These are phyloP conservation scores for Apium graveolens DNA, from an alignment of 129 eudicot species.

Conservation along the genomic window DNA sequence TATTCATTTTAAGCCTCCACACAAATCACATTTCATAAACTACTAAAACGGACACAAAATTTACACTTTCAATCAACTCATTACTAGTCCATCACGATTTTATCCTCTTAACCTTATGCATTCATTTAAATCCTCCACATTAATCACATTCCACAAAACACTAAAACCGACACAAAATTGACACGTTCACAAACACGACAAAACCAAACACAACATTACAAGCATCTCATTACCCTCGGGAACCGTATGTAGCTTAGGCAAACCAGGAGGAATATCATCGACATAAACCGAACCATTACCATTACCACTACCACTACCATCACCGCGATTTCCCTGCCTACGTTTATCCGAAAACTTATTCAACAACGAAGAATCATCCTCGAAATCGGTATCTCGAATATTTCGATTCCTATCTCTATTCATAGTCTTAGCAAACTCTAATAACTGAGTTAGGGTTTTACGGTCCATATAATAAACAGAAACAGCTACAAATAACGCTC, in stretches of 20 bases:
- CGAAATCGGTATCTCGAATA: slow-evolving; percentile 3
- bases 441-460: slow-evolving; percentile 77
- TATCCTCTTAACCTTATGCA: background rate
- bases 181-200: background rate
- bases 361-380: slow-evolving; percentile 5
- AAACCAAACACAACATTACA: background rate
- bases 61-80: too few species aligned
- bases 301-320: slow-evolving; percentile 15
- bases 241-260: slow-evolving; percentile 78
- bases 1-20: too few species aligned
- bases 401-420: slow-evolving; percentile 30
- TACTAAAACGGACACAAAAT: too few species aligned
- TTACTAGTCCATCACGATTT: background rate
- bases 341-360: slow-evolving; percentile 25
- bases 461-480: slow-evolving; percentile 95
- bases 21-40: too few species aligned
- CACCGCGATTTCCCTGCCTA: slow-evolving; percentile 28
- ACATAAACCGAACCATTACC: slow-evolving; percentile 28
- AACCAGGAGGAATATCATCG: slow-evolving; percentile 56
- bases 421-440: slow-evolving; percentile 64
- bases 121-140: background rate
- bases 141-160: too few species aligned
- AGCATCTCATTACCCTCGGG: slow-evolving; percentile 48
- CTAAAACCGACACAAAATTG: too few species aligned
- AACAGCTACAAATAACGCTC: slow-evolving; percentile 85